phyloP scores from a whole-genome alignment of 1,284 basidiomycete genomes.

The Acaromyces ingoldii region DNA sequence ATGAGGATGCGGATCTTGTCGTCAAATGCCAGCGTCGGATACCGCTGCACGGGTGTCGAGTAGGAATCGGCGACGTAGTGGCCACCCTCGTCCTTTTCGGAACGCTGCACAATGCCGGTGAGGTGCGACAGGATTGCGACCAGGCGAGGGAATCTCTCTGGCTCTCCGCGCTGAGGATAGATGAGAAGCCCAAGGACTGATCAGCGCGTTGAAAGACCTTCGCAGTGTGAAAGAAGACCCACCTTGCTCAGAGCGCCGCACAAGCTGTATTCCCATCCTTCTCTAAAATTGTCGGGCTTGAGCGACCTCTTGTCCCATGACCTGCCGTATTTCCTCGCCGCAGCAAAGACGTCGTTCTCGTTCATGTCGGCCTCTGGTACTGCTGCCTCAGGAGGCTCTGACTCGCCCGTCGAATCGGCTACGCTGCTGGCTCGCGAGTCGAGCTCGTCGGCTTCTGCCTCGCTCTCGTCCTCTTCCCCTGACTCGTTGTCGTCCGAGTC shows the following conservation, averaged over 20 bases:
- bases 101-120: constrained; percentile 34
- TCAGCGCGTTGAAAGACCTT: too few relatives aligned
- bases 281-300: constrained; percentile 31
- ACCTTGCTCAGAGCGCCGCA: constrained; percentile 34
- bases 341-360: constrained; percentile 25
- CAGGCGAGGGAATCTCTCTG: constrained; percentile 35
- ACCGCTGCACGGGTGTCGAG: constrained; percentile 56
- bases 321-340: constrained; percentile 20
- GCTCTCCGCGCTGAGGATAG: constrained; percentile 23
- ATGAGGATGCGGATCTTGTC: constrained; percentile 80
- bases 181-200: too few relatives aligned
- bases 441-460: constrained; percentile 14
- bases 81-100: constrained; percentile 31
- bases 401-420: constrained; percentile 5
- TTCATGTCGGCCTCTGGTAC: constrained; percentile 10
- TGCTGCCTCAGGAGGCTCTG: constrained; percentile 3
- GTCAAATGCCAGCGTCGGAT: constrained; percentile 65
- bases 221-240: neutral
- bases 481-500: constrained; percentile 26
- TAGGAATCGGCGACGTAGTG: constrained; percentile 37
- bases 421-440: constrained; percentile 18
- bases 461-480: constrained; percentile 11
- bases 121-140: constrained; percentile 44
- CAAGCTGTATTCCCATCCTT: constrained; percentile 40
- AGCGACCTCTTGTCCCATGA: constrained; percentile 40